These are phyloP conservation scores for Arachis stenosperma DNA, from an alignment of 306 rosid species.

Conservation along the genomic window DNA sequence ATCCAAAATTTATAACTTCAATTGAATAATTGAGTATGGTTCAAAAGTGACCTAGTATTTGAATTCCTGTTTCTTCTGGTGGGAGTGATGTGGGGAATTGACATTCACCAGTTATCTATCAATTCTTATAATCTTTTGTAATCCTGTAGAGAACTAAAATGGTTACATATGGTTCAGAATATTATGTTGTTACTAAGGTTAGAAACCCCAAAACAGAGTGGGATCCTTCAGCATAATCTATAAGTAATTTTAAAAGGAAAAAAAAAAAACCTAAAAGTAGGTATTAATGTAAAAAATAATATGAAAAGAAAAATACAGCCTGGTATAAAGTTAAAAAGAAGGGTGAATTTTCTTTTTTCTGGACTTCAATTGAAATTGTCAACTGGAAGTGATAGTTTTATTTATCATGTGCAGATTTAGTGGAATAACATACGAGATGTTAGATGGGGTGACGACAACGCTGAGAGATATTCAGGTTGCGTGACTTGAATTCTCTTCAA, in stretches of 20 bases:
- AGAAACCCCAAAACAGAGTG: neutral
- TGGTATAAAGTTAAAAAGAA: neutral
- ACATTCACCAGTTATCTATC: too few species aligned
- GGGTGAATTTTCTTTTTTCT: neutral
- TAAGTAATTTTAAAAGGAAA: neutral
- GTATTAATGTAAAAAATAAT: neutral
- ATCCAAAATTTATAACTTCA: neutral
- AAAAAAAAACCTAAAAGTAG: neutral
- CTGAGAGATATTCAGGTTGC: slow-evolving; percentile 89
- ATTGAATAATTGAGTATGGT: too few species aligned
- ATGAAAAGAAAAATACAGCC: neutral
- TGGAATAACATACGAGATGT: slow-evolving; percentile 91
- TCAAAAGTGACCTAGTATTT: too few species aligned
- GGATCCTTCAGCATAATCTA: slow-evolving; percentile 7
- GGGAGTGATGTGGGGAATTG: too few species aligned
- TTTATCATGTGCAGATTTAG: slow-evolving; percentile 67
- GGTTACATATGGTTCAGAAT: neutral
- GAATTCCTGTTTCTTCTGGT: too few species aligned
- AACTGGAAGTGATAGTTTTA: slow-evolving; percentile 7
- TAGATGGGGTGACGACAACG: slow-evolving; percentile 80
- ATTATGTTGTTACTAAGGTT: slow-evolving; percentile 7
- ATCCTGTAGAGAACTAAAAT: neutral
- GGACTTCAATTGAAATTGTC: slow-evolving; percentile 15
- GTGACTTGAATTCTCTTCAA: slow-evolving; percentile 32
- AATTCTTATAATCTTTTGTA: too few species aligned